Conservation (phyloP, 345 rosid species). For the Eutrema yunnanense region DNA sequence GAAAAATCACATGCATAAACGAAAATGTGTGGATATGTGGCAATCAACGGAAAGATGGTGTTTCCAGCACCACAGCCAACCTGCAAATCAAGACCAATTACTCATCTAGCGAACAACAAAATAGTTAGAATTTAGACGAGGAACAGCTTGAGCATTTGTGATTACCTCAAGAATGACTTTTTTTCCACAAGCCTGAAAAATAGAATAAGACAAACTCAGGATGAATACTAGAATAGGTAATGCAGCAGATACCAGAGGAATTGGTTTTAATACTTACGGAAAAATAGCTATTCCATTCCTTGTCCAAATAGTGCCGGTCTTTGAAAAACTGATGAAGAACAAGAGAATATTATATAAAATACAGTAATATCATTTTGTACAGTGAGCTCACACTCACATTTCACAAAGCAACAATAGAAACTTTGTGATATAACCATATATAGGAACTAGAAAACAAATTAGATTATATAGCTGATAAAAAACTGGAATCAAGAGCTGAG, state of each 20-base stretch:
- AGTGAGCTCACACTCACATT: neutral
- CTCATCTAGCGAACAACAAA: neutral
- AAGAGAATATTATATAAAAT: neutral
- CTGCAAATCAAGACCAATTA: conserved; percentile 34
- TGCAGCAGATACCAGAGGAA: neutral
- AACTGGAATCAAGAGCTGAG: neutral
- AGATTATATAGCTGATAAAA: neutral
- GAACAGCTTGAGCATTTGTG: neutral
- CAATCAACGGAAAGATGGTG: conserved; percentile 71
- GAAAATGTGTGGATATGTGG: conserved; percentile 69
- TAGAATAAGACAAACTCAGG: neutral
- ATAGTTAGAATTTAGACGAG: neutral
- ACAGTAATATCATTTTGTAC: neutral
- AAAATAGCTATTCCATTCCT: conserved; percentile 86
- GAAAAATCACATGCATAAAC: conserved; percentile 93
- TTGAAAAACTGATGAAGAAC: conserved; percentile 66
- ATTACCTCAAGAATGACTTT: conserved; percentile 69
- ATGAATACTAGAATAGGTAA: neutral
- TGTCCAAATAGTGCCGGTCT: conserved; percentile 91
- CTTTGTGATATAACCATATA: neutral
- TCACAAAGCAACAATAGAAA: neutral
- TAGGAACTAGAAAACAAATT: neutral
- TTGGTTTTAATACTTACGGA: conserved; percentile 45
- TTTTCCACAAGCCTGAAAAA: conserved; percentile 42
- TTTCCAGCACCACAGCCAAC: conserved; percentile 97